Base-by-base conservation (phyloP, 2,329 filamentous ascomycete species). In the Myriosclerotinia scirpicola region DNA sequence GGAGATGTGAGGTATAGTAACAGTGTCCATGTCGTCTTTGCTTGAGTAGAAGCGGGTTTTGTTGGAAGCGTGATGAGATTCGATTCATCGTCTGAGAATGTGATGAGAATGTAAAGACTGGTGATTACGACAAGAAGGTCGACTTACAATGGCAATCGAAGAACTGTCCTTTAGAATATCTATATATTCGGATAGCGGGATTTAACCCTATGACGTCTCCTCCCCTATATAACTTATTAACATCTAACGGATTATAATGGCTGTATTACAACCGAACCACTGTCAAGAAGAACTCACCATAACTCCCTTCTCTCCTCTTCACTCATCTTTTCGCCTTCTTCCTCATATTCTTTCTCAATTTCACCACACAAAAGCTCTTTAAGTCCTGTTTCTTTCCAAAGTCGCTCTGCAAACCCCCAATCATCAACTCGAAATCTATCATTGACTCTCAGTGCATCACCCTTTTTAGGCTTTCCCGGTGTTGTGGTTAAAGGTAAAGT, bases 121-220 rank as follows among this genome's bases (percentile, higher is more conserved):
- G 5, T 54, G 26, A 58, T 14, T 38, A 22, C 14, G 8, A 22
- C 8, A n/a, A 52, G 11, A n/a, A 65, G 15, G n/a, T 12, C n/a
- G 48, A 84, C 89, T 73, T 84, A 94, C 92, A 97, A 77, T 97
- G 94, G 73, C 91, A 89, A 75, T 93, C 93, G 76, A 97, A 97
- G 77, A 93, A 97, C 76, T 97, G 93, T 0, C 91, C 92, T 71
- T 89, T 86, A 0, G 84, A 85, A 78, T 97, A 97, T 30, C 93
- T 86, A 79, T 97, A 97, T 40, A 97, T 86, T 44, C 94, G 84
- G 65, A 97, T 96, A 71, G 96, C 96, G 11, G 91, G 87, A 77
- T 92, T 97, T 68, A 97, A 79, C 0, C 93, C 93, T n/a, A 96
- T 80, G 0, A 91, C 87, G 60, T 92, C 84, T 38, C 93, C 93